Conservation (phyloP, 257 asterid genomes). For the Haberlea rhodopensis region DNA sequence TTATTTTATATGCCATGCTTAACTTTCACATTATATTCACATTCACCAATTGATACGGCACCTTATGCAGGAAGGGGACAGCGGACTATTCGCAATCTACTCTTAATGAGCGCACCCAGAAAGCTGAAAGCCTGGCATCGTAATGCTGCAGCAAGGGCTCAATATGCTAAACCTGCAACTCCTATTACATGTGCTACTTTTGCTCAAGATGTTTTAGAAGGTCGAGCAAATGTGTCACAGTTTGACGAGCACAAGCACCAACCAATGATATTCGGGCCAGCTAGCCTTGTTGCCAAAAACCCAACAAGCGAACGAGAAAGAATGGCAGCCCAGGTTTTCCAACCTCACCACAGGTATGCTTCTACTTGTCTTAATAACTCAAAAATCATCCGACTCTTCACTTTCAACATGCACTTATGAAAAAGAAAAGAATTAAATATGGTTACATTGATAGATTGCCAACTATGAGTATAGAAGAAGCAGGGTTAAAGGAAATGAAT, state of each 20-base stretch:
- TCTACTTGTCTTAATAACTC: not conserved
- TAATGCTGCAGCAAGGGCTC: slow-evolving; percentile 67
- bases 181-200: slow-evolving; percentile 98
- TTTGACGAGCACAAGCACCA: slow-evolving; percentile 88
- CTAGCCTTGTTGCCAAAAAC: slow-evolving; percentile 70
- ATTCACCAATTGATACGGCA: too few species aligned
- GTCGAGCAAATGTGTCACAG: slow-evolving; percentile 70
- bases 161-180: slow-evolving; percentile 58
- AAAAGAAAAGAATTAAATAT: not conserved
- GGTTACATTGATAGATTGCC: slow-evolving; percentile 51
- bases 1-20: too few species aligned
- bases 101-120: slow-evolving; percentile 80
- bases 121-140: slow-evolving; percentile 96
- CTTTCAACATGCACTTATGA: not conserved
- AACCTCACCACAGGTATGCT: slow-evolving; percentile 76
- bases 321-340: slow-evolving; percentile 94
- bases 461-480: slow-evolving; percentile 99
- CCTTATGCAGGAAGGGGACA: slow-evolving; percentile 74
- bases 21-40: too few species aligned
- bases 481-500: slow-evolving; percentile 95
- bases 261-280: slow-evolving; percentile 91
- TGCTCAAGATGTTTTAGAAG: slow-evolving; percentile 96
- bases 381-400: not conserved
- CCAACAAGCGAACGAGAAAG: slow-evolving; percentile 87
- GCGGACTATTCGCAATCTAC: slow-evolving; percentile 55